phyloP scores from a whole-genome alignment of 2,329 filamentous ascomycete species.

The Colletotrichum camelliae region DNA sequence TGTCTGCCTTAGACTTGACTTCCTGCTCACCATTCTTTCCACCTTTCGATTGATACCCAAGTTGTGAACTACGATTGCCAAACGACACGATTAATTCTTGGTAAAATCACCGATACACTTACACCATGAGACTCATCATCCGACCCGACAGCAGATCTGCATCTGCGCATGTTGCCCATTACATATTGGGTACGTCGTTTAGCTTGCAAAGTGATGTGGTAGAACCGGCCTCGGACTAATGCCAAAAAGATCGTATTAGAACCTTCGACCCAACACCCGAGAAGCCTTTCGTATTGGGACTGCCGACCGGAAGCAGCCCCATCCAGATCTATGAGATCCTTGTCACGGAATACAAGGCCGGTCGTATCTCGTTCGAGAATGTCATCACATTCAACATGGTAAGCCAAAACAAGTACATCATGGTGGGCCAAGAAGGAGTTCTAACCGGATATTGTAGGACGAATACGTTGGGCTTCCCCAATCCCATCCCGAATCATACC shows the following conservation, averaged over 20 bases:
- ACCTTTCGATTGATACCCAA: background rate
- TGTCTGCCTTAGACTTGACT: rapidly evolving
- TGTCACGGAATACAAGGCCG: constrained; percentile 65
- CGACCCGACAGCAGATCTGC: constrained; percentile 67
- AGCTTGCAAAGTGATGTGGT: rapidly evolving
- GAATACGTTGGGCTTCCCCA: constrained; percentile 78
- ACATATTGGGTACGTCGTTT: constrained; percentile 67
- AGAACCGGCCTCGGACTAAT: background rate
- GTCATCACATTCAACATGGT: constrained; percentile 82
- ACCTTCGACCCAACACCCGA: constrained; percentile 24
- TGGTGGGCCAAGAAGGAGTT: background rate
- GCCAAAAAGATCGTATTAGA: constrained; percentile 44
- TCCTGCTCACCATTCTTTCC: background rate
- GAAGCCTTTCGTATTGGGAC: constrained; percentile 27
- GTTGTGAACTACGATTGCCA: rapidly evolving
- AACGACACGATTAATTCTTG: background rate
- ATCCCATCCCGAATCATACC: constrained; percentile 79
- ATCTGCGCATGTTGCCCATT: constrained; percentile 73
- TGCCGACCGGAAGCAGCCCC: constrained; percentile 28
- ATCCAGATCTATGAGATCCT: constrained; percentile 53
- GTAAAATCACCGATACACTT: rapidly evolving
- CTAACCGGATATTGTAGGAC: constrained; percentile 55
- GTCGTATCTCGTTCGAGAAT: constrained; percentile 55
- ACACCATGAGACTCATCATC: constrained; percentile 74
- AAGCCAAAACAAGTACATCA: background rate